These are phyloP conservation scores for Malus hybrid DNA, from an alignment of 331 rosid genomes.

Conservation along the genomic window DNA sequence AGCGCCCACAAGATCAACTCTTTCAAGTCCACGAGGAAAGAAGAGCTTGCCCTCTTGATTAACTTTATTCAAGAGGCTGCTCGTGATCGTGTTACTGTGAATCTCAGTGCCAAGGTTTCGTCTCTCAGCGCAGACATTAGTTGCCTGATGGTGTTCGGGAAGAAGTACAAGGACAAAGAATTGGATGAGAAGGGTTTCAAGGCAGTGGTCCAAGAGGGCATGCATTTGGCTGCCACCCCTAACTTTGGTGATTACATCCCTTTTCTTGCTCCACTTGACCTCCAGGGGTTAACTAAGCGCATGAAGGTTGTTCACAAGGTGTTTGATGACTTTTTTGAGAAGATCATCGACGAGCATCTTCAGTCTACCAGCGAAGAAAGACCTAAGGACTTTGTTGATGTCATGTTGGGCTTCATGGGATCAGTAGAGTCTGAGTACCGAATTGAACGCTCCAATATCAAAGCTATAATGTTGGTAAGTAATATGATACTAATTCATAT, in stretches of 20 bases:
- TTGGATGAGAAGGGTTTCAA: constrained; percentile 45
- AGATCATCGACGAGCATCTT: too few species aligned
- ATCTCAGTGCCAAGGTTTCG: constrained; percentile 38
- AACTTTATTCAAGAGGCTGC: constrained; percentile 23
- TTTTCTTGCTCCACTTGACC: constrained; percentile 36
- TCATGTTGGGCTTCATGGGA: constrained; percentile 44
- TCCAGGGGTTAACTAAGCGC: constrained; percentile 41
- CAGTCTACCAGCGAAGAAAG: too few species aligned
- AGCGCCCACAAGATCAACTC: constrained; percentile 36
- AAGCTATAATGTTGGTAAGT: constrained; percentile 47
- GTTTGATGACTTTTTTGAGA: constrained; percentile 15
- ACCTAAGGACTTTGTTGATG: constrained; percentile 18
- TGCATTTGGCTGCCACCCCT: constrained; percentile 25
- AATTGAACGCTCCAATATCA: constrained; percentile 1
- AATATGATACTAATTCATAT: neutral
- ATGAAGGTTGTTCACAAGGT: constrained; percentile 26
- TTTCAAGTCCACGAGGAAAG: constrained; percentile 37
- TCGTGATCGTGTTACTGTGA: constrained; percentile 10
- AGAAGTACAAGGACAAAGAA: constrained; percentile 36
- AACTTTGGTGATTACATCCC: constrained; percentile 55
- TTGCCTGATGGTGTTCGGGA: constrained; percentile 53
- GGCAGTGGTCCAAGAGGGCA: constrained; percentile 27
- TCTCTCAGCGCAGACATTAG: constrained; percentile 27
- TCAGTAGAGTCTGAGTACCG: constrained; percentile 32
- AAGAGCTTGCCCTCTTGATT: constrained; percentile 34